A percentile compares a stretch with the other conserved stretches of the same genome.
These are phyloP conservation scores for Cylindrotheca closterium DNA, from an alignment of 108 stramenopile genomes.

Conservation along the genomic window DNA sequence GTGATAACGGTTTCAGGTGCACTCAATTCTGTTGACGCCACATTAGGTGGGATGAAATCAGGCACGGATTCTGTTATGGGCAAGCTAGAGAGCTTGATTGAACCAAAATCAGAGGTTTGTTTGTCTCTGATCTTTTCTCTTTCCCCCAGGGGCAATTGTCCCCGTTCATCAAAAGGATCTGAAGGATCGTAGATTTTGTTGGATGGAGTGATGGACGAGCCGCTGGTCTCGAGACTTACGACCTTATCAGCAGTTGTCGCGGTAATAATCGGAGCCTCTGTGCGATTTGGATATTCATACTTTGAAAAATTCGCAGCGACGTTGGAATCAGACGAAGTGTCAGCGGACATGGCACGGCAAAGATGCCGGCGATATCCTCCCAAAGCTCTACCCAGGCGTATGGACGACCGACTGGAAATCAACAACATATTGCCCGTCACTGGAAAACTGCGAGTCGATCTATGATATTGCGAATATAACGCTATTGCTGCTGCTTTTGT, in stretches of 20 bases:
- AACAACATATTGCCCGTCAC: no score
- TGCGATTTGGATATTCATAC: conserved; percentile 75
- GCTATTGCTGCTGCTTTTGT: no score
- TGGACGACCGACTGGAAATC: no score
- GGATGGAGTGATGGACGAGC: neutral
- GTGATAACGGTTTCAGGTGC: conserved; percentile 75
- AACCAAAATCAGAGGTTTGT: conserved; percentile 13
- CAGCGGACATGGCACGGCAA: no score
- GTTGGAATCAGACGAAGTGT: neutral
- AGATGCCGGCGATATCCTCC: no score
- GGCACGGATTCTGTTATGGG: conserved; percentile 51
- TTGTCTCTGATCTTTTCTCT: conserved; percentile 11
- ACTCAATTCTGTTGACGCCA: conserved; percentile 37
- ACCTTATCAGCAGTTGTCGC: conserved; percentile 32
- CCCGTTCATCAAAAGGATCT: conserved; percentile 54
- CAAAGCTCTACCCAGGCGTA: no score
- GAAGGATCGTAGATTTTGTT: conserved; percentile 15
- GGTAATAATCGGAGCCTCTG: conserved; percentile 67
- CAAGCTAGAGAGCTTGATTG: conserved; percentile 20
- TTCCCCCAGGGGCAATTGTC: conserved; percentile 19
- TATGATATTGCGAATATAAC: no score
- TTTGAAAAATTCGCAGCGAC: no score
- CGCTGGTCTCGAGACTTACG: conserved; percentile 5
- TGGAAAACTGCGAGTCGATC: no score
- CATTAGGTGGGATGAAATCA: conserved; percentile 55